Base-by-base conservation (phyloP, 495 filamentous ascomycete genomes). In the Aspergillus diversus region DNA sequence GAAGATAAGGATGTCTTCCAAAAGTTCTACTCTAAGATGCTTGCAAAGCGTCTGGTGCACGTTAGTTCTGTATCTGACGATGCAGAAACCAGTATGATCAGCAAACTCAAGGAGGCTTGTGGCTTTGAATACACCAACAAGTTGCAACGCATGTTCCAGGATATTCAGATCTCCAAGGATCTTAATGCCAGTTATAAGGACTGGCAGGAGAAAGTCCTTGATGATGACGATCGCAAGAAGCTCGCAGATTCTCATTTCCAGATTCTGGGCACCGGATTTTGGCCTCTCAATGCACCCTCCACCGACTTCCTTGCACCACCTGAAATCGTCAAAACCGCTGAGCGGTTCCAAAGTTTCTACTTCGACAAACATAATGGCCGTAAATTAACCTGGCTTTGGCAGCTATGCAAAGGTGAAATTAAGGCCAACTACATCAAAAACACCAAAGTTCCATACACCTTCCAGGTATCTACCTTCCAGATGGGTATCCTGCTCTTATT, bases 1-100 rank as follows among this genome's bases (percentile, higher is more conserved):
- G 96, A 99, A 70, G 95, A 99, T 78, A 98, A 98, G 79, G 95
- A 99, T 74, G 95, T 99, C 7, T 99, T 98, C 83, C 96, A 98
- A 76, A 98, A 97, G 74, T 98, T 97, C 77, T 99, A 99, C 77
- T 96, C 96, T 8, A 91, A 94, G 54, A 95, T 93, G 89, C 80
- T 99, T 64, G 96, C 95, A 52, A 93, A 96, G 74, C 91, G 95
- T 61, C 79, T 99, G 58, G 96, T 99, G 7, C 92, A 97, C 72
- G 89, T 88, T 75, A 96, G 87, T 69, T 97, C 95, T 2, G 93
- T 94, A 2, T 97, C 94, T 13, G 93, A 96, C 67, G 96, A 99
- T 75, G 94, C 95, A 0, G 95, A 99, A 77, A 97, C 93, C 0
- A 97, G 91, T 75, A 99, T 99, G 95, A 98, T 99, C 75, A 91